phyloP scores from a whole-genome alignment of 495 filamentous ascomycete species.

The Aspergillus wentii region DNA sequence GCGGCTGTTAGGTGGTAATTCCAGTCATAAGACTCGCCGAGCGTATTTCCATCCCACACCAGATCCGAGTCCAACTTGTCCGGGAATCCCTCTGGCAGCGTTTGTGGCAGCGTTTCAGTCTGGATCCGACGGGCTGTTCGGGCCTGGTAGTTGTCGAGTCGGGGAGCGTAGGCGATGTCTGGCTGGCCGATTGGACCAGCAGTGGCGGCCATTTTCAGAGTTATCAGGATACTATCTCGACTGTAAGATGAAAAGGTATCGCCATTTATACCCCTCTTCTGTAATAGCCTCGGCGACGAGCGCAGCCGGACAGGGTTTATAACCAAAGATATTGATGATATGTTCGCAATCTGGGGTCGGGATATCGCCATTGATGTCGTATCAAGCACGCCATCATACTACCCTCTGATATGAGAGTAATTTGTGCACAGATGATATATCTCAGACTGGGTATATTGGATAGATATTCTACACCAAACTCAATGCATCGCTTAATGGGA shows the following conservation, averaged over 20 bases:
- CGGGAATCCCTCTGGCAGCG: conserved; percentile 45
- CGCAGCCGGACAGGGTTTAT: too few species aligned
- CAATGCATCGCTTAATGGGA: conserved; percentile 10
- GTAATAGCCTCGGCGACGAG: not conserved
- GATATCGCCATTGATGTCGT: not conserved
- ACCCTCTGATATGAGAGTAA: too few species aligned
- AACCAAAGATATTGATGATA: not conserved
- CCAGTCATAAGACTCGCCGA: conserved; percentile 46
- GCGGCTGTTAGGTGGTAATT: conserved; percentile 38
- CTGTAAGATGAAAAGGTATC: not conserved
- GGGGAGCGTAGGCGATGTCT: conserved; percentile 48
- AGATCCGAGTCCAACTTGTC: conserved; percentile 34
- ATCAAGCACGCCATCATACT: not conserved
- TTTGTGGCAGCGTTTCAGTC: conserved; percentile 23
- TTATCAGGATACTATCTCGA: not conserved
- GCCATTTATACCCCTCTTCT: not conserved
- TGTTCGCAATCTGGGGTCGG: not conserved
- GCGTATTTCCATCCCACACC: conserved; percentile 48
- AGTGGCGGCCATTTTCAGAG: not conserved
- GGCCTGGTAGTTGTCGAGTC: conserved; percentile 44
- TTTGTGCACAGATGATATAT: too few species aligned
- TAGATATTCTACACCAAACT: conserved; percentile 6
- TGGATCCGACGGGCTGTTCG: conserved; percentile 37
- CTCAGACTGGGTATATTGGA: too few species aligned
- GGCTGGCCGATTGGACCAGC: conserved; percentile 25